Evolutionary conservation across 768 basidiomycete genomes (phyloP).

Genomic region (Epithele typhae): DNA sequence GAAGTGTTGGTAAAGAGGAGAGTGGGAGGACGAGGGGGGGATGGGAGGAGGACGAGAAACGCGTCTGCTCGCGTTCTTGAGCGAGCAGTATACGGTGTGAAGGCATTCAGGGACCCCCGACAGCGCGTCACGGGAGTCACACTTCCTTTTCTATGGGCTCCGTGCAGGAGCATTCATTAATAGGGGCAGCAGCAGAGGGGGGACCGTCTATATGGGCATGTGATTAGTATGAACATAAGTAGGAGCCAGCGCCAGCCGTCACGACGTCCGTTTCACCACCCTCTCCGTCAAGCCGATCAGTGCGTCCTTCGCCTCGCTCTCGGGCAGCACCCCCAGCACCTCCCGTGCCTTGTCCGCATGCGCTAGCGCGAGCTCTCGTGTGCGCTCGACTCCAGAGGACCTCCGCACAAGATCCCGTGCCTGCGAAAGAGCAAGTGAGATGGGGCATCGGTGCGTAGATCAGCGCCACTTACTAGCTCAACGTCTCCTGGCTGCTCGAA

Average conservation of each 20-base stretch:
- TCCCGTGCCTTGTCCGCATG: constrained; percentile 79
- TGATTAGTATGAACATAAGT: constrained; percentile 13
- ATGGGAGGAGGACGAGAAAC: neutral
- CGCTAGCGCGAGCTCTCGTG: constrained; percentile 64
- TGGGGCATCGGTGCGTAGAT: neutral
- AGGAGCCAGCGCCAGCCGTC: constrained; percentile 14
- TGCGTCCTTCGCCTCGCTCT: constrained; percentile 76
- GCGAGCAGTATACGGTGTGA: too few relatives aligned
- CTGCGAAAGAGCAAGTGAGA: constrained; percentile 32
- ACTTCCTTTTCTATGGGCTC: too few relatives aligned
- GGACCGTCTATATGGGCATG: neutral
- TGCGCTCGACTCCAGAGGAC: constrained; percentile 76
- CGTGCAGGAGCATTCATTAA: too few relatives aligned
- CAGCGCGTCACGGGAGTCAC: too few relatives aligned
- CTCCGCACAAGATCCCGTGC: constrained; percentile 61
- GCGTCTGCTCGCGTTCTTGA: neutral
- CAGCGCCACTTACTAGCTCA: constrained; percentile 51
- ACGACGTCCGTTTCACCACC: constrained; percentile 60
- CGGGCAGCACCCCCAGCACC: constrained; percentile 65
- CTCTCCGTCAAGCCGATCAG: constrained; percentile 67
- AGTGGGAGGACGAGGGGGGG: neutral
- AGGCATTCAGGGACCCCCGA: too few relatives aligned
- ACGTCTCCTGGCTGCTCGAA: constrained; percentile 78
- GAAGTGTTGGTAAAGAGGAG: constrained; percentile 3
- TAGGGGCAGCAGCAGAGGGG: too few relatives aligned